Conservation (phyloP, 441 rosid species). For the Adansonia madagascariensis region DNA sequence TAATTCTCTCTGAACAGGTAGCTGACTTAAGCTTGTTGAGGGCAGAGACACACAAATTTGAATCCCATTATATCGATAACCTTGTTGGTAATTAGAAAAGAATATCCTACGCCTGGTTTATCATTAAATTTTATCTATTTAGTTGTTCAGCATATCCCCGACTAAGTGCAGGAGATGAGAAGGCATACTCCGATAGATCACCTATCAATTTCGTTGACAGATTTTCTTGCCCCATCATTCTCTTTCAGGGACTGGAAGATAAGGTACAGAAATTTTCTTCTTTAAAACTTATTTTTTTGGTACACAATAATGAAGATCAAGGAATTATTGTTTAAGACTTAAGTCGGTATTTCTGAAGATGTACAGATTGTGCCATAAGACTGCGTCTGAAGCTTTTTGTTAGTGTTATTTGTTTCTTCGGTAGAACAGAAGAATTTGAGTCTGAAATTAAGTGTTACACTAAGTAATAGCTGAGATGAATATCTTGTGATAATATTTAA, state of each 20-base stretch:
- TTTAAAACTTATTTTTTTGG: too few species aligned
- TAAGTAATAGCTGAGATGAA: not conserved
- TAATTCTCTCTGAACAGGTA: constrained; percentile 52
- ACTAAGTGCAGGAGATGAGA: constrained; percentile 59
- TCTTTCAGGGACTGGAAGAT: constrained; percentile 92
- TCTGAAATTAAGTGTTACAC: not conserved
- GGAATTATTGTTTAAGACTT: not conserved
- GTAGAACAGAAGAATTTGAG: not conserved
- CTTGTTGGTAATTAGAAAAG: constrained; percentile 74
- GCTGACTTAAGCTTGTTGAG: constrained; percentile 66
- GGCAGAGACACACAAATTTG: constrained; percentile 84
- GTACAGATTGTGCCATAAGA: not conserved
- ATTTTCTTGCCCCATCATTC: constrained; percentile 90
- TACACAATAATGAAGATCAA: not conserved
- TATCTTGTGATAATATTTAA: not conserved
- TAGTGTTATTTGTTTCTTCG: not conserved
- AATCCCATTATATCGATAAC: constrained; percentile 77
- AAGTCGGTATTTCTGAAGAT: not conserved
- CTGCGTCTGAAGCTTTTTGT: not conserved
- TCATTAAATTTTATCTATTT: not conserved
- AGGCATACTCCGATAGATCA: constrained; percentile 70
- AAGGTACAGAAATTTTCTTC: constrained; percentile 51
- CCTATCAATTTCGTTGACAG: constrained; percentile 78
- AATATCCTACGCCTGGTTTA: not conserved
- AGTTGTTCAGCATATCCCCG: constrained; percentile 25